Evolutionary conservation across 257 asterid genomes (phyloP).

Genomic region (Solanum peruvianum): DNA sequence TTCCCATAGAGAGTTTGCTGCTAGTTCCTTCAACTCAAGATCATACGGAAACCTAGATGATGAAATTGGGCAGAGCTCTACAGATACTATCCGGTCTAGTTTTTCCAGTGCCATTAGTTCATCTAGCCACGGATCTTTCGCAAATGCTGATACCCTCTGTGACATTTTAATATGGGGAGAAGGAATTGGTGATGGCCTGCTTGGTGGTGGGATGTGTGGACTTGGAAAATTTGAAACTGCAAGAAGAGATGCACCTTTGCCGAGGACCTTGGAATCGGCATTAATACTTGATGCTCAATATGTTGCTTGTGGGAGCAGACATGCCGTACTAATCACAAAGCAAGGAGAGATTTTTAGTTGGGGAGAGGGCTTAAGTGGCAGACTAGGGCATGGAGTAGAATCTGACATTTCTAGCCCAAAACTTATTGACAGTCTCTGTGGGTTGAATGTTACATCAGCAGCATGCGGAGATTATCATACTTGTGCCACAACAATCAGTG

Average conservation of each 20-base stretch:
- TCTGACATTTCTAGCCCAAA: slow-evolving; percentile 33
- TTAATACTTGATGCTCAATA: slow-evolving; percentile 33
- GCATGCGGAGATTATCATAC: slow-evolving; percentile 74
- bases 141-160: slow-evolving; percentile 27
- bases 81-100: slow-evolving; percentile 33
- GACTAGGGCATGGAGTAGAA: slow-evolving; percentile 66
- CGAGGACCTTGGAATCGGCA: slow-evolving; percentile 51
- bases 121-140: slow-evolving; percentile 43
- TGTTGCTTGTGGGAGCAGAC: slow-evolving; percentile 51
- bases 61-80: slow-evolving; percentile 26
- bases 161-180: slow-evolving; percentile 64
- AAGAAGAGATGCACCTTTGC: slow-evolving; percentile 29
- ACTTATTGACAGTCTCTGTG: slow-evolving; percentile 31
- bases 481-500: slow-evolving; percentile 50
- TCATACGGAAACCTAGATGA: slow-evolving; percentile 17
- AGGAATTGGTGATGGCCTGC: slow-evolving; percentile 44
- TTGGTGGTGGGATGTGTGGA: slow-evolving; percentile 30
- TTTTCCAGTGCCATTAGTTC: slow-evolving; percentile 45
- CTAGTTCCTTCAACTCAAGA: slow-evolving; percentile 23
- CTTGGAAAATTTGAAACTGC: slow-evolving; percentile 18
- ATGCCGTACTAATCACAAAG: slow-evolving; percentile 47
- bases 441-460: slow-evolving; percentile 26
- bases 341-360: slow-evolving; percentile 58
- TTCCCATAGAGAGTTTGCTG: slow-evolving; percentile 23
- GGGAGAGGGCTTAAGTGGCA: slow-evolving; percentile 65